A percentile compares a stretch with the other conserved stretches of the same genome.
Conservation (phyloP, 2,329 filamentous ascomycete species). For the Penicillium psychrosexuale region DNA sequence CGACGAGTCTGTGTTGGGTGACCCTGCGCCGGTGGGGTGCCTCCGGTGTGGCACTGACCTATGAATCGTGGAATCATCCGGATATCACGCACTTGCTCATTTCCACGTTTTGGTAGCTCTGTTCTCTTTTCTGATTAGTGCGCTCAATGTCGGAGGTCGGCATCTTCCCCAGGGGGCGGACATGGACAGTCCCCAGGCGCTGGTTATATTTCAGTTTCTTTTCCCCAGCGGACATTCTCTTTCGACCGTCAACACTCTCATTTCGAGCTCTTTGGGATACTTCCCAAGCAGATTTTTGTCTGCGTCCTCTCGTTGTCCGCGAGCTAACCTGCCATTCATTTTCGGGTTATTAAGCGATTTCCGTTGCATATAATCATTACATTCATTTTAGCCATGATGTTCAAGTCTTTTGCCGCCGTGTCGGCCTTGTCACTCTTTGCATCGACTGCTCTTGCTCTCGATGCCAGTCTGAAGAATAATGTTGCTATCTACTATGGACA, state of each 20-base stretch:
- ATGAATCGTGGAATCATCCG: not conserved
- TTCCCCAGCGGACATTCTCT: conserved; percentile 6
- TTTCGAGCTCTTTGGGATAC: conserved; percentile 17
- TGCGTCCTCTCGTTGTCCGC: conserved; percentile 55
- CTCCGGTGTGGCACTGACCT: not conserved
- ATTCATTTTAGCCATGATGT: conserved; percentile 40
- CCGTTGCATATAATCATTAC: conserved; percentile 29
- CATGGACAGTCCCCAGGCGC: not conserved
- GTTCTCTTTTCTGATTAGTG: conserved; percentile 8
- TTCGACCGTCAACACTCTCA: conserved; percentile 7
- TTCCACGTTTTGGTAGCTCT: conserved; percentile 4
- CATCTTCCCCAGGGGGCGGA: conserved; percentile 1
- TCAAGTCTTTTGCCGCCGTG: conserved; percentile 34
- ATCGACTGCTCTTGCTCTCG: conserved; percentile 40
- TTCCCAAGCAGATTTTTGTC: conserved; percentile 42
- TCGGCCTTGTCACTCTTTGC: conserved; percentile 34
- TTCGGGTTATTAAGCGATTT: conserved; percentile 32
- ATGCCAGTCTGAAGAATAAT: conserved; percentile 45
- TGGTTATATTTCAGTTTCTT: conserved; percentile 8
- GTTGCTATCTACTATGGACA: conserved; percentile 57
- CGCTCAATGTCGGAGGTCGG: conserved; percentile 5
- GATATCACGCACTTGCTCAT: conserved; percentile 2
- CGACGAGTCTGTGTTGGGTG: not conserved
- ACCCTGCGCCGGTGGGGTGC: not conserved
- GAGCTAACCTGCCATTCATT: conserved; percentile 31